A percentile compares a stretch with the other conserved stretches of the same genome.
Evolutionary conservation across 78 protist genomes (phyloP).

Genomic region (Isochrysis galbana): DNA sequence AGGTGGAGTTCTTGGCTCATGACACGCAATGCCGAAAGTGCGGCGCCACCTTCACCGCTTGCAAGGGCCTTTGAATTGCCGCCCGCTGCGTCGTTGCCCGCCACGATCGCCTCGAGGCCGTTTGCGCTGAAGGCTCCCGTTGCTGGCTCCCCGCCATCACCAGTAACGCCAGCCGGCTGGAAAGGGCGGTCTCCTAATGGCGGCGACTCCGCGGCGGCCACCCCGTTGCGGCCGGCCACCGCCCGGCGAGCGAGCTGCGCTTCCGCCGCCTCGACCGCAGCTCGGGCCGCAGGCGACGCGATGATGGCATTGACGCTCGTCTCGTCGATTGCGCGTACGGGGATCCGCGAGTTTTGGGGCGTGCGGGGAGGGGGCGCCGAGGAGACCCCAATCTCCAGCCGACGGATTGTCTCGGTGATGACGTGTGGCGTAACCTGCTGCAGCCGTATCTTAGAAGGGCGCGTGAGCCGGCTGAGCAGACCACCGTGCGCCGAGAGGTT

Average conservation of each 20-base stretch:
- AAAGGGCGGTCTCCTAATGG: background rate
- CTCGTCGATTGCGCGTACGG: background rate
- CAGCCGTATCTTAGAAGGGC: background rate
- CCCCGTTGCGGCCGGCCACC: background rate
- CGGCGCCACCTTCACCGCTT: background rate
- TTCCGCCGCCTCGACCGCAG: background rate
- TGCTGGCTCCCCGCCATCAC: too few species aligned
- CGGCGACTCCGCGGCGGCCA: background rate
- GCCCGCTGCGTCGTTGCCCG: background rate
- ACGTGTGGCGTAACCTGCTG: background rate
- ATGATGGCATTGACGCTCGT: background rate
- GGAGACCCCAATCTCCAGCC: background rate
- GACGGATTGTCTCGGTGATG: background rate
- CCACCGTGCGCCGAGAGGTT: background rate
- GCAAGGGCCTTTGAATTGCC: background rate
- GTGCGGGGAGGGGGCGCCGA: background rate
- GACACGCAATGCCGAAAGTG: background rate
- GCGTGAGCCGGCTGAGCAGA: background rate
- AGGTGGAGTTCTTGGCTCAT: background rate
- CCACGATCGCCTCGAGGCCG: background rate
- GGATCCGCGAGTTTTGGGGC: background rate
- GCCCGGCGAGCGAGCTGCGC: background rate
- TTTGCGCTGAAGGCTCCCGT: background rate
- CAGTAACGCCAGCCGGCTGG: too few species aligned
- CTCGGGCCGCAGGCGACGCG: background rate